Percentiles rank a stretch among this genome's conserved stretches.
Evolutionary conservation across 495 filamentous ascomycete species (phyloP).

Genomic region (Penicillium tannophilum): DNA sequence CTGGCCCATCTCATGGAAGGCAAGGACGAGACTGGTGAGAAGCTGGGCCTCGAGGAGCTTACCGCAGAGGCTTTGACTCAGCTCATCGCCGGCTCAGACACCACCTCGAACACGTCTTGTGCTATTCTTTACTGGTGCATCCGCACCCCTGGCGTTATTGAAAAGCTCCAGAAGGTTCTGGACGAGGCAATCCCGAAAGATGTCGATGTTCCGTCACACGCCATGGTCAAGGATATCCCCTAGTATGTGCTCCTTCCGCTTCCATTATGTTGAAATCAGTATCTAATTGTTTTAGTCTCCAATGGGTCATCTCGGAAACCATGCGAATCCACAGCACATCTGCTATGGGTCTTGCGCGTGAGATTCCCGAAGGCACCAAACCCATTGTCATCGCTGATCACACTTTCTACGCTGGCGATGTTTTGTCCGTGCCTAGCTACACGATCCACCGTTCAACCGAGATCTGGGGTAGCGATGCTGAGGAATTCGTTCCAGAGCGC

Average conservation of each 20-base stretch:
- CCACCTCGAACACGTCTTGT: constrained; percentile 85
- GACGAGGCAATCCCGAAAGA: constrained; percentile 65
- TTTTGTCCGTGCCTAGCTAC: constrained; percentile 82
- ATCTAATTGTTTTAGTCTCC: constrained; percentile 43
- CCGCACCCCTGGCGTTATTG: constrained; percentile 68
- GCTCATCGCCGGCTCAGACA: constrained; percentile 87
- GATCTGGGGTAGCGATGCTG: constrained; percentile 80
- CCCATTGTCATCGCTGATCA: constrained; percentile 58
- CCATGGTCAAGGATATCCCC: constrained; percentile 68
- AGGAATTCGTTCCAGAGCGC: constrained; percentile 80
- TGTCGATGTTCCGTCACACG: constrained; percentile 66
- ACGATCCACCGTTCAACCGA: constrained; percentile 79
- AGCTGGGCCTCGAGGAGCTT: constrained; percentile 77
- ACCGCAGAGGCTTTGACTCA: constrained; percentile 89
- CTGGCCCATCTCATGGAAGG: constrained; percentile 88
- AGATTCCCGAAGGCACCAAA: constrained; percentile 64
- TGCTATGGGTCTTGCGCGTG: constrained; percentile 81
- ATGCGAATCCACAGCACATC: constrained; percentile 89
- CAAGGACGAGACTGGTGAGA: constrained; percentile 74
- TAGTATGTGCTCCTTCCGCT: constrained; percentile 31
- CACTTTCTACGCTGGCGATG: constrained; percentile 72
- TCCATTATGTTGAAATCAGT: neutral
- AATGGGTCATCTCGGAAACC: constrained; percentile 84
- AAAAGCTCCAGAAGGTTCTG: constrained; percentile 70
- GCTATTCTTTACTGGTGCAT: constrained; percentile 78